phyloP scores from a whole-genome alignment of 2,329 filamentous ascomycete species.

The Trichoderma koningiopsis region DNA sequence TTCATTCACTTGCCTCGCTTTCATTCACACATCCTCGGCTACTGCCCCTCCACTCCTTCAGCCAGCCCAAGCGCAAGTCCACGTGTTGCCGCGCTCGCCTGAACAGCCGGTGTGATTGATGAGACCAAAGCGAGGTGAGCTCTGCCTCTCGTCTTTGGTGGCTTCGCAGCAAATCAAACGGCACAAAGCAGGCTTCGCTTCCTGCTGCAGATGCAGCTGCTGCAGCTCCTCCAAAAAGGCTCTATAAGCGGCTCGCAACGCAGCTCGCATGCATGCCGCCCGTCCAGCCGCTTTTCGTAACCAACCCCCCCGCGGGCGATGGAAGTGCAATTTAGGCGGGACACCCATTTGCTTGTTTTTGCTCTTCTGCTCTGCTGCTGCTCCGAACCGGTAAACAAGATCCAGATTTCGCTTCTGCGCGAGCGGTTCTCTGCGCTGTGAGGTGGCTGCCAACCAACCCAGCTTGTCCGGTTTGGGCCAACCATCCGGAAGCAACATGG shows the following conservation, averaged over 20 bases:
- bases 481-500: not conserved
- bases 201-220: not conserved
- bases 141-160: slow-evolving; percentile 1
- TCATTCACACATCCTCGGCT: not conserved
- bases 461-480: not conserved
- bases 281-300: not conserved
- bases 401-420: slow-evolving; percentile 6
- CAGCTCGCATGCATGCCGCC: slow-evolving; percentile 5
- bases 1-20: not conserved
- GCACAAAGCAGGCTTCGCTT: not conserved
- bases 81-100: slow-evolving; percentile 7
- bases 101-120: slow-evolving; percentile 5
- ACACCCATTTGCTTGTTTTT: slow-evolving; percentile 1
- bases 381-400: slow-evolving; percentile 9
- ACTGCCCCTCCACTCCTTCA: not conserved
- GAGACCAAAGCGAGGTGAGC: not conserved
- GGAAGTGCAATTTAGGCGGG: not conserved
- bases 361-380: not conserved
- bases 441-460: not conserved
- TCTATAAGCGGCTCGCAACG: not conserved
- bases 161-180: not conserved
- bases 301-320: not conserved
- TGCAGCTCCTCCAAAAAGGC: not conserved
- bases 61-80: not conserved
- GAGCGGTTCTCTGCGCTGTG: not conserved